Evolutionary conservation across 2,329 filamentous ascomycete species (phyloP).

Genomic region (Stachybotrys chartarum): DNA sequence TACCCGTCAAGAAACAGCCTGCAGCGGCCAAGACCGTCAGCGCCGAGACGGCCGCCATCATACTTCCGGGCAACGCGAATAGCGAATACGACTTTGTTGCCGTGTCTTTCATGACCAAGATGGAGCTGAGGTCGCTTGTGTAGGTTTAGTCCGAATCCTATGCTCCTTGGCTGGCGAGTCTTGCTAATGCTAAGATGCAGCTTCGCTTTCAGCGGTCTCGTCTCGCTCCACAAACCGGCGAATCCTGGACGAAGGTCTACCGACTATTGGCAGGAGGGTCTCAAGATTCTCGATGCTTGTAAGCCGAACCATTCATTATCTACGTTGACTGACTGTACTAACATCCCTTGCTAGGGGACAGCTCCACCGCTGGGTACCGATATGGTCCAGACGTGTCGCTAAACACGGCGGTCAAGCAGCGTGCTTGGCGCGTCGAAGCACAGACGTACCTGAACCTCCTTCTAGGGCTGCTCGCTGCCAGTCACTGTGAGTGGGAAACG

Average conservation of each 20-base stretch:
- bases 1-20: conserved; percentile 48
- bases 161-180: no score
- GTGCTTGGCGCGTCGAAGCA: conserved; percentile 58
- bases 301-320: no score
- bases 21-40: conserved; percentile 45
- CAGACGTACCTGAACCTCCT: conserved; percentile 66
- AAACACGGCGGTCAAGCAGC: conserved; percentile 48
- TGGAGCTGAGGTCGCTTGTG: conserved; percentile 50
- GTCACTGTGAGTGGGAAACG: conserved; percentile 61
- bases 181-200: conserved; percentile 24
- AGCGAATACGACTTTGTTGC: conserved; percentile 47
- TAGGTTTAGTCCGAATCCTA: conserved; percentile 25
- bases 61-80: conserved; percentile 38
- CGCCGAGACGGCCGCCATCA: conserved; percentile 46
- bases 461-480: conserved; percentile 61
- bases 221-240: conserved; percentile 30
- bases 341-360: conserved; percentile 22
- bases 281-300: conserved; percentile 42
- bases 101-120: conserved; percentile 53
- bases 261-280: conserved; percentile 35
- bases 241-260: conserved; percentile 23
- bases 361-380: conserved; percentile 22
- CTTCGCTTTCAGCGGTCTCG: conserved; percentile 48
- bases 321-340: not conserved
- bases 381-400: conserved; percentile 43